Evolutionary conservation across 2,329 filamentous ascomycete genomes (phyloP), one percentile per base, ranked within the genome.

Genomic region (Pyrenophora graminea): DNA sequence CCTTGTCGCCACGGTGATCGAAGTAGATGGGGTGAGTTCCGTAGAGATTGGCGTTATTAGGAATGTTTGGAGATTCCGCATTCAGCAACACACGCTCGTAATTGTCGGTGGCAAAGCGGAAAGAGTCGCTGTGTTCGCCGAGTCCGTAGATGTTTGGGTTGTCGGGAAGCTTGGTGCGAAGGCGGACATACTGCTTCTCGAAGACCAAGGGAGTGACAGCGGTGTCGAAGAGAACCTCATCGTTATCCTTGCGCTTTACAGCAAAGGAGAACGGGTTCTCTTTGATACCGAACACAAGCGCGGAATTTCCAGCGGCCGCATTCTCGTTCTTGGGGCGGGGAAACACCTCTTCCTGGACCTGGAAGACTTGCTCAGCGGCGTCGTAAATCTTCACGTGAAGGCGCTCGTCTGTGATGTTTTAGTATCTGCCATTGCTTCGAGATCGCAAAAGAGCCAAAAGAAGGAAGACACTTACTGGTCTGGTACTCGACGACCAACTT

Each of bases 331-430:
- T 61, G 0, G 87, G 86, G 1, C 87, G 82, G 2, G 86, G 80
- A 18, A 92, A 76, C 21, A 90, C 83, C 2, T 81, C 81, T 31
- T 87, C 84, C 10, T 89, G 88, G 1, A 93, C 83, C 68, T 92
- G 88, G 63, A 89, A 93, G 39, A 88, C 86, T 23, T 84, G 79
- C 56, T 87, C 80, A n/a, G 77, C 82, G 5, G 81, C 79, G 70
- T 93, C 89, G 56, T 86, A 84, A 48, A 91, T 89, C 63, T 88
- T 82, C 65, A 91, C 85, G 66, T 90, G 88, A 3, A 91, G 80
- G n/a, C 88, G 85, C 18, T 81, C 77, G 38, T 84, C 85, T 87
- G 32, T 27, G 23, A 4, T 12, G 40, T 42, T 12, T 72, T 38
- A 65, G 51, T 33, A 52, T 8, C 8, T 6, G 23, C 8, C 9